A percentile compares a stretch with the other conserved stretches of the same genome.
phyloP scores from a whole-genome alignment of 2,329 filamentous ascomycete genomes.

The Colletotrichum liaoningense region DNA sequence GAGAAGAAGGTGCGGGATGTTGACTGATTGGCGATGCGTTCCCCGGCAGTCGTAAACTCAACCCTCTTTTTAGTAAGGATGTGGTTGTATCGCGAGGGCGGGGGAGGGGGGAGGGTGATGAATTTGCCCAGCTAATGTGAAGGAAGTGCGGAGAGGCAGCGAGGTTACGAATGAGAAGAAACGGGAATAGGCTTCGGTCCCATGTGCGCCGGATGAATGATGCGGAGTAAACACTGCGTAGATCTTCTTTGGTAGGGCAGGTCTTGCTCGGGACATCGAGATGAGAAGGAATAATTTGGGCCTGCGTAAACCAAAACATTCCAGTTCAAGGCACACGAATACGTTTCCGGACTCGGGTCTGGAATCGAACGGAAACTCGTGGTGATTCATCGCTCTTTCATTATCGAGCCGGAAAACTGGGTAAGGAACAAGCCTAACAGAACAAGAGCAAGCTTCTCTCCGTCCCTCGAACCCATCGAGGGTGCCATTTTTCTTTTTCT shows the following conservation, averaged over 20 bases:
- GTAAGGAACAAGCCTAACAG: not conserved
- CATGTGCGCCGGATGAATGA: not conserved
- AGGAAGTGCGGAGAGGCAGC: not conserved
- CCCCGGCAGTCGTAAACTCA: not conserved
- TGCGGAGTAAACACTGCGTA: not conserved
- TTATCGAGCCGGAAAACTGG: not conserved
- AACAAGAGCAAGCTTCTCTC: not conserved
- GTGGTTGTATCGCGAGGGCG: not conserved
- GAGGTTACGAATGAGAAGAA: not conserved
- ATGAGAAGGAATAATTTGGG: not conserved
- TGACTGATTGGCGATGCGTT: constrained; percentile 10
- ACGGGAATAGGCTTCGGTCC: not conserved
- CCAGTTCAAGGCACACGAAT: not conserved
- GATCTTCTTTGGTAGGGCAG: not conserved
- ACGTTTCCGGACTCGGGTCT: not conserved
- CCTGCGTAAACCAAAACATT: not conserved
- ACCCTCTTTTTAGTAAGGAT: not conserved
- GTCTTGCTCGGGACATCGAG: not conserved
- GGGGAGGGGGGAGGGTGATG: not conserved
- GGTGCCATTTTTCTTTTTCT: not conserved
- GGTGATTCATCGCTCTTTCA: constrained; percentile 1
- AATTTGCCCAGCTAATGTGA: not conserved
- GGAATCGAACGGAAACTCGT: not conserved
- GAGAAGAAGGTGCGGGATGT: not conserved
- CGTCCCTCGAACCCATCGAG: not conserved